Evolutionary conservation across 768 basidiomycete genomes (phyloP), one percentile per base, ranked within the genome.

Genomic region (Amanita subjunquillea): DNA sequence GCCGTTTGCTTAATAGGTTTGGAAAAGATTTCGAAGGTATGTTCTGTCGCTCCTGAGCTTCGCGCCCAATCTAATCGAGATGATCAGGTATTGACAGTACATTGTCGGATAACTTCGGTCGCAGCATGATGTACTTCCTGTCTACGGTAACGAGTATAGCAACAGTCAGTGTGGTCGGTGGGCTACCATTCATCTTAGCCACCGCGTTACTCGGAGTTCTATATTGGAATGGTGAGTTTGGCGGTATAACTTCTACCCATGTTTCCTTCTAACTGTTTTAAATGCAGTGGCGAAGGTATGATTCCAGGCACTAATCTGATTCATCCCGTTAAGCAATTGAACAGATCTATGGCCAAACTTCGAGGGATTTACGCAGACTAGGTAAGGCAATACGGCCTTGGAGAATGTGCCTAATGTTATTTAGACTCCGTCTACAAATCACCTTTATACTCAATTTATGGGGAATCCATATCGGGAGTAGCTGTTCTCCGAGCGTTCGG

Each of bases 1-100:
- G 93, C 4, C 80, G 91, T 2, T 69, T 89, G 8, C 66, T 93
- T 36, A 91, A 93, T 58, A 73, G 91, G 43, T 87, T 88, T 56
- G 91, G 92, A 40, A 94, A 94, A 65, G 92, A 94, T 62, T 87
- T 94, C 52, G 91, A 93, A 70, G 87, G 75, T 71, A 9, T 1
- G 76, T 68, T 23, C 10, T 8, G 10, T 34, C 23, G 10, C 10
- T 22, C 30, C 27, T 15, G 47, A 50, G 10, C 56, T 56, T 65
- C 61, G 36, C 48, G 0, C 23, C 57, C 17, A 60, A 54, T 22
- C 6, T 36, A 12, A 48, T 25, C 3, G 30, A 58, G 10, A 27
- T 43, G 37, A 45, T 37, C 59, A 83, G 89, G 85, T 23, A 80
- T 94, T 45, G 91, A 94, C 62, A 91, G 88, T 57, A 80, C 63